phyloP scores from a whole-genome alignment of 225 moss, liverwort and hornwort genomes.

The Physcomitrellopsis africana region DNA sequence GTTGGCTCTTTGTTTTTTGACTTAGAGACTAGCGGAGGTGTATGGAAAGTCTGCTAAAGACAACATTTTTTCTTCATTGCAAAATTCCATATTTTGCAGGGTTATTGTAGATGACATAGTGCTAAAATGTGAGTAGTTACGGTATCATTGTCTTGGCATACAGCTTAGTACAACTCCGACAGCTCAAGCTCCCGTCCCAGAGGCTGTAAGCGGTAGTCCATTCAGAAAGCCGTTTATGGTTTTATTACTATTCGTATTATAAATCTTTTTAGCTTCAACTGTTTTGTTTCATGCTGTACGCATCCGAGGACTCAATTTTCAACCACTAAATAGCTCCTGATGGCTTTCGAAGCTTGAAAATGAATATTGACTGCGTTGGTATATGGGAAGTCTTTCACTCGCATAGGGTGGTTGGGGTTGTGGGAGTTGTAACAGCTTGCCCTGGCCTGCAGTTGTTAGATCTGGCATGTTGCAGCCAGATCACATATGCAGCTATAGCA shows the following conservation, averaged over 20 bases:
- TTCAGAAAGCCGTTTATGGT: too few relatives aligned
- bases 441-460: conserved; percentile 49
- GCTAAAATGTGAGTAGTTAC: conserved; percentile 24
- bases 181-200: conserved; percentile 29
- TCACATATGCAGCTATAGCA: conserved; percentile 50
- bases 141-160: conserved; percentile 29
- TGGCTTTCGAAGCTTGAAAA: neutral
- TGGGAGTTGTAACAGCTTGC: conserved; percentile 45
- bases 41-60: neutral
- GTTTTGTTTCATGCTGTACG: too few relatives aligned
- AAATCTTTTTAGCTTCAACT: too few relatives aligned
- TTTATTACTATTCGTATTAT: too few relatives aligned
- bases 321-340: too few relatives aligned
- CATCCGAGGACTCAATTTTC: too few relatives aligned
- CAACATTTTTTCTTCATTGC: neutral
- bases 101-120: conserved; percentile 18
- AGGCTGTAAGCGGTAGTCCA: neutral
- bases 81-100: neutral
- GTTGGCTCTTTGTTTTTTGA: neutral
- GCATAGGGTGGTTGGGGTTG: conserved; percentile 1
- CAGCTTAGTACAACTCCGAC: conserved; percentile 23
- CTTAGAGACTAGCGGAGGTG: neutral
- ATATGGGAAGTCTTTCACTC: neutral
- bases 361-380: neutral
- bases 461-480: conserved; percentile 60